These are phyloP conservation scores for Phytophthora uliginosa DNA, from an alignment of 352 stramenopile genomes.

Conservation along the genomic window DNA sequence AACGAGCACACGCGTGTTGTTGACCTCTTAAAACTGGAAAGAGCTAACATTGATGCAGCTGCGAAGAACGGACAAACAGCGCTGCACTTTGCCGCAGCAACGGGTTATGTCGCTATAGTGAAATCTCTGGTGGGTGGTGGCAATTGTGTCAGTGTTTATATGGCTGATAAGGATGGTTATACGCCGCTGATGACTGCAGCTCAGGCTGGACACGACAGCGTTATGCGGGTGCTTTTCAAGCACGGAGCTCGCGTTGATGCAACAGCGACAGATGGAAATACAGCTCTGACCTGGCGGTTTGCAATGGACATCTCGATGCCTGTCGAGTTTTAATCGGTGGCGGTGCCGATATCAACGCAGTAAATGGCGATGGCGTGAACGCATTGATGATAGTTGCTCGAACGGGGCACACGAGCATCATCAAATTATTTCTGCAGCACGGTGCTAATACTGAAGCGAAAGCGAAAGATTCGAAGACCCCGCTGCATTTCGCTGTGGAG, in stretches of 20 bases:
- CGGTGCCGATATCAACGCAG: conserved; percentile 11
- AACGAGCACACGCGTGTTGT: not conserved
- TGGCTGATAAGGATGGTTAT: not conserved
- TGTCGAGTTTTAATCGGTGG: conserved; percentile 4
- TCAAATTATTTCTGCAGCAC: conserved; percentile 3
- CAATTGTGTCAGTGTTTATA: not conserved
- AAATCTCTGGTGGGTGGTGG: not conserved
- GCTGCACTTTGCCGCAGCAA: conserved; percentile 1
- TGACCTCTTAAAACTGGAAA: not conserved
- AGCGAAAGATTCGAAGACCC: not conserved
- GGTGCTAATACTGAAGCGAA: not conserved
- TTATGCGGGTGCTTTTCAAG: conserved; percentile 4
- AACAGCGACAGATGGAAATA: not conserved
- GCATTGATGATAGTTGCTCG: not conserved
- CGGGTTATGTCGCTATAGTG: not conserved
- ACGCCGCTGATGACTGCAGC: conserved; percentile 3
- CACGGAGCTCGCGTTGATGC: not conserved
- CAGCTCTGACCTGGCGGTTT: conserved; percentile 8
- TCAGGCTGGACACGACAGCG: not conserved
- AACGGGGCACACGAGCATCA: not conserved
- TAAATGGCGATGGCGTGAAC: not conserved
- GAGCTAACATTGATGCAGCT: not conserved
- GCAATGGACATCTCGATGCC: not conserved
- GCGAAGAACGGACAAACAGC: conserved; percentile 2
- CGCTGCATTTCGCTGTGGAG: not conserved